Evolutionary conservation across 768 basidiomycete genomes (phyloP), one percentile per base, ranked within the genome.

Genomic region (Chalciporus chontae): DNA sequence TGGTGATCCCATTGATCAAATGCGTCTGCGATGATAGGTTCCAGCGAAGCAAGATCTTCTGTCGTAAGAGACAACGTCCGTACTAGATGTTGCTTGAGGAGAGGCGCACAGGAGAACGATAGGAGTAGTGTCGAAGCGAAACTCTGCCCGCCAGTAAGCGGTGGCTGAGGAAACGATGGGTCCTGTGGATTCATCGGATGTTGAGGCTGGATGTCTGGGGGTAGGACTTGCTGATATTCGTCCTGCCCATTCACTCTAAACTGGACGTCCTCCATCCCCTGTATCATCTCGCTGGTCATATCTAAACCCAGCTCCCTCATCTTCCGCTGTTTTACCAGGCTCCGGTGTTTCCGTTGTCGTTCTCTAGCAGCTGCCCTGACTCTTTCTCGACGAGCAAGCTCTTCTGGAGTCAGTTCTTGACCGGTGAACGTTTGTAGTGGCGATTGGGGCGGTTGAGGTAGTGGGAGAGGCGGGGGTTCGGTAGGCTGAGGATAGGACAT

Each of bases 1-100:
- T 85, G 84, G 56, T 83, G 80, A 59, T 91, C 84, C 90, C 90
- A 92, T 36, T 86, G 84, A 50, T 92, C 90, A 78, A 87, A 92
- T 15, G 88, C 88, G 40, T 86, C 83, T 5, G 90, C 88, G 40
- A 92, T 84, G 57, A 89, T 73, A 23, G 87, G 85, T 61, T 91
- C 86, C 43, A 92, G 70, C 9, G 85, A 81, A 3, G 81, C 82
- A 15, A 92, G 76, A 59, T 92, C 90, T 45, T 90, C 88, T 67
- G 80, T 81, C 24, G 85, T 81, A 80, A 91, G 84, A 54, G 78
- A 77, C 42, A 92, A 71, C 5, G 79, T 81, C 43, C 86, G 80
- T 27, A 91, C 66, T 24, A 90, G 72, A 57, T 90, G 86, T 49
- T 82, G 80, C 69, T 89, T 92, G 54, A 90, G 71, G 47, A 84